A percentile compares a stretch with the other conserved stretches of the same genome.
These are phyloP conservation scores for Russula vinacea DNA, from an alignment of 768 basidiomycete genomes.

Conservation along the genomic window DNA sequence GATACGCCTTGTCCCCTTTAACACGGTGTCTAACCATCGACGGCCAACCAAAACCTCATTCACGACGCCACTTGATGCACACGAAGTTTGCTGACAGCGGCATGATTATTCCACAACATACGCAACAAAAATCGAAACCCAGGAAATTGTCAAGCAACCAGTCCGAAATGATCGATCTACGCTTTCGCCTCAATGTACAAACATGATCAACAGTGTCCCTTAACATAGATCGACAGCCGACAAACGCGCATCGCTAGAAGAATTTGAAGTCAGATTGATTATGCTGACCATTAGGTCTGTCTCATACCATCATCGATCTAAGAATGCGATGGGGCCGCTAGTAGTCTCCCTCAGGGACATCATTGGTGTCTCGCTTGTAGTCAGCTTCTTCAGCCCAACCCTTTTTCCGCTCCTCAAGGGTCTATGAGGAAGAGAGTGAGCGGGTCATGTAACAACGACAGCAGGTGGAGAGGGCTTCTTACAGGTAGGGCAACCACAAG, in stretches of 20 bases:
- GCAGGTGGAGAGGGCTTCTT: neutral
- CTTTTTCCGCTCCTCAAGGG: neutral
- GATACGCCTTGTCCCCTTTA: neutral
- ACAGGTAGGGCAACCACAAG: slow-evolving; percentile 14
- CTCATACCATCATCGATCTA: neutral
- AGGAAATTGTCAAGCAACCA: neutral
- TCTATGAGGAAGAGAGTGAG: neutral
- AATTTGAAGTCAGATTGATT: neutral
- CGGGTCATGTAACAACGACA: neutral
- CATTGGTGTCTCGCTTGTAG: neutral
- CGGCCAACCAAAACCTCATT: neutral
- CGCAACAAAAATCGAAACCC: neutral
- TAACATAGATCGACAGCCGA: neutral
- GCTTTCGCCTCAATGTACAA: neutral
- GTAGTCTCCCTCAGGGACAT: too few relatives aligned
- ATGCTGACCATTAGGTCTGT: neutral
- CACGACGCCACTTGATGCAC: neutral
- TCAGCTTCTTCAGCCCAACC: accelerated
- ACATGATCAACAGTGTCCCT: neutral
- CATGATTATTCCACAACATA: neutral
- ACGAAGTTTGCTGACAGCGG: neutral
- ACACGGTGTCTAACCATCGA: too few relatives aligned
- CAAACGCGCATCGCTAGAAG: neutral
- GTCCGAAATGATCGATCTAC: neutral
- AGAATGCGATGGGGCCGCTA: too few relatives aligned